Conservation (phyloP, 2,329 filamentous ascomycete genomes). For the Alternaria arborescens region DNA sequence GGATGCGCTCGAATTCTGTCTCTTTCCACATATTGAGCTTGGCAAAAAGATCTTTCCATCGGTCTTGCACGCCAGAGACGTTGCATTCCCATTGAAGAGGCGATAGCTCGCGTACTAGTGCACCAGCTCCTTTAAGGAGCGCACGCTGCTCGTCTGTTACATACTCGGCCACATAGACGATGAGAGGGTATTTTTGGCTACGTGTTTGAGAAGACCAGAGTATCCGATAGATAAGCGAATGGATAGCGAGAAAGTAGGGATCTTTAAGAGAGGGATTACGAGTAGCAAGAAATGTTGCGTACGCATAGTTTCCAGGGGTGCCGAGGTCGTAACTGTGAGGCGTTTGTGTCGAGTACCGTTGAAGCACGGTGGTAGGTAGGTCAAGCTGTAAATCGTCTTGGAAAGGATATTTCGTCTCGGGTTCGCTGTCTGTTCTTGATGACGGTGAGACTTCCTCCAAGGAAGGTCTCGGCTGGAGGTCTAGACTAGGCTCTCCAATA, state of each 20-base stretch:
- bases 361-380: constrained; percentile 28
- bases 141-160: constrained; percentile 42
- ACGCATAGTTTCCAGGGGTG: constrained; percentile 31
- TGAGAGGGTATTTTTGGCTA: constrained; percentile 37
- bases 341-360: constrained; percentile 21
- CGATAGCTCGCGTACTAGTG: constrained; percentile 44
- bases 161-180: constrained; percentile 48
- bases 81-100: constrained; percentile 41
- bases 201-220: constrained; percentile 44
- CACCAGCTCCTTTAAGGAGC: constrained; percentile 43
- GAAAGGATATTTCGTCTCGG: constrained; percentile 33
- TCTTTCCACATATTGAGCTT: constrained; percentile 50
- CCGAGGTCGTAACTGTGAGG: constrained; percentile 39
- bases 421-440: not conserved
- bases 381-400: constrained; percentile 40
- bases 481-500: not conserved
- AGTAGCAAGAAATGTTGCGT: constrained; percentile 46
- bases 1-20: constrained; percentile 40
- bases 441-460: not conserved
- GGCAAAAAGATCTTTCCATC: constrained; percentile 48
- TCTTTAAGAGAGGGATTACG: constrained; percentile 44
- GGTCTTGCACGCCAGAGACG: constrained; percentile 26
- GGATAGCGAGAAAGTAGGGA: constrained; percentile 48
- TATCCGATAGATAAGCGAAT: constrained; percentile 43
- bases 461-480: not conserved